Evolutionary conservation across 352 stramenopile genomes (phyloP).

Genomic region (Peronospora belbahrii): DNA sequence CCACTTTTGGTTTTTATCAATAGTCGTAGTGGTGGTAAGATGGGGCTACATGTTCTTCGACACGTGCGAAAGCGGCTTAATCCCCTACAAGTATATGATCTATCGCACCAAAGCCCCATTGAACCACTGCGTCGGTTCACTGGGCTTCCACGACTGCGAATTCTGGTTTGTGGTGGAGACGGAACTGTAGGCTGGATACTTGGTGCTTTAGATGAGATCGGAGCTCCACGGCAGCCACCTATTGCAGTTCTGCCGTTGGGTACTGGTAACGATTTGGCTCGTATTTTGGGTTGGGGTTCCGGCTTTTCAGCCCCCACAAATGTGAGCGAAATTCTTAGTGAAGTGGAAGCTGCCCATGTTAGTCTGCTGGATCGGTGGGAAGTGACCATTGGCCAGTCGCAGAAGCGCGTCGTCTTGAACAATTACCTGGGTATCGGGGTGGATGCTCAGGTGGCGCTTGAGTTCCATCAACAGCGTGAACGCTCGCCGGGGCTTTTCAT

Average conservation of each 20-base stretch:
- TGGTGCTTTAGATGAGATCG: slow-evolving; percentile 62
- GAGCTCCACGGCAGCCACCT: slow-evolving; percentile 64
- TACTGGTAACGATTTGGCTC: slow-evolving; percentile 93
- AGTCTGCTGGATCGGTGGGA: slow-evolving; percentile 71
- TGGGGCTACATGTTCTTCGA: slow-evolving; percentile 89
- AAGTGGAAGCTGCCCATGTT: slow-evolving; percentile 67
- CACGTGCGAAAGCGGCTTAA: slow-evolving; percentile 91
- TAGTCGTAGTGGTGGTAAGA: slow-evolving; percentile 88
- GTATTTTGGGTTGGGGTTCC: slow-evolving; percentile 89
- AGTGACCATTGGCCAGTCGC: slow-evolving; percentile 53
- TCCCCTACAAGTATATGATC: slow-evolving; percentile 93
- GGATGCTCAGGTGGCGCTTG: slow-evolving; percentile 84
- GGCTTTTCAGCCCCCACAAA: slow-evolving; percentile 73
- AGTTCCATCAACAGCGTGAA: slow-evolving; percentile 87
- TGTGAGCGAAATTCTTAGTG: slow-evolving; percentile 55
- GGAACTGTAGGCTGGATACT: slow-evolving; percentile 91
- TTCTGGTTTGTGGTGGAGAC: slow-evolving; percentile 93
- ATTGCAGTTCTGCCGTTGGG: slow-evolving; percentile 93
- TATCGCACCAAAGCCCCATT: slow-evolving; percentile 89
- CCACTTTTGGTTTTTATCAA: slow-evolving; percentile 93
- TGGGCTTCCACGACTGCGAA: slow-evolving; percentile 78
- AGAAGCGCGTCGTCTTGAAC: slow-evolving; percentile 62
- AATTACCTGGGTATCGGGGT: slow-evolving; percentile 85
- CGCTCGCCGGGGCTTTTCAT: slow-evolving; percentile 83
- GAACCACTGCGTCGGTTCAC: slow-evolving; percentile 87